These are phyloP conservation scores for Cryptosporidium bovis DNA, from an alignment of 169 alveolate genomes.

Conservation along the genomic window DNA sequence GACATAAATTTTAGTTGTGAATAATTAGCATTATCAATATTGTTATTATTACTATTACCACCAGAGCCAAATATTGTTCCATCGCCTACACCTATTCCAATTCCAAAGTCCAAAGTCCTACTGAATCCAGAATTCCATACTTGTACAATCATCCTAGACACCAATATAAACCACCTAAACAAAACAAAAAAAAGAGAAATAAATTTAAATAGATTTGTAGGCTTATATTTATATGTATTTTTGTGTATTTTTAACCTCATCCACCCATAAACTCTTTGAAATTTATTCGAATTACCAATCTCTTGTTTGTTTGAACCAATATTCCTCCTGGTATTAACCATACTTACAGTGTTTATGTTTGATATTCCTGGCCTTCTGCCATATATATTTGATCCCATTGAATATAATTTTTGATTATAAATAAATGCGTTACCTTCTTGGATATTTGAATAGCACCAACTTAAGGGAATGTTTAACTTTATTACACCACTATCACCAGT, in stretches of 20 bases:
- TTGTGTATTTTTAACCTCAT: slow-evolving; percentile 13
- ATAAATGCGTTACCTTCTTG: slow-evolving; percentile 4
- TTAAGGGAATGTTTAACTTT: slow-evolving; percentile 4
- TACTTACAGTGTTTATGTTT: slow-evolving; percentile 4
- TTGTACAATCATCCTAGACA: slow-evolving; percentile 61
- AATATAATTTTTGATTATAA: too few species aligned
- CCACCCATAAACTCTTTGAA: slow-evolving; percentile 8
- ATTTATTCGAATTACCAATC: neutral
- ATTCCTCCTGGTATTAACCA: slow-evolving; percentile 31
- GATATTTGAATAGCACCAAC: slow-evolving; percentile 3
- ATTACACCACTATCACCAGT: too few species aligned
- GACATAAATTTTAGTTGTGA: slow-evolving; percentile 25
- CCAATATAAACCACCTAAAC: slow-evolving; percentile 47
- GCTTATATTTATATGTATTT: slow-evolving; percentile 46
- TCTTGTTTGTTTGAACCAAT: neutral
- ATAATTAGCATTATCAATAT: neutral
- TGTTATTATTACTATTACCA: slow-evolving; percentile 5
- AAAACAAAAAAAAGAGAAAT: slow-evolving; percentile 33
- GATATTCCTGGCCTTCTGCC: neutral
- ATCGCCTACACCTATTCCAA: neutral
- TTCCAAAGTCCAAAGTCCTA: neutral
- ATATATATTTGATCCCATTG: too few species aligned
- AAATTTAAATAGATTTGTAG: slow-evolving; percentile 30
- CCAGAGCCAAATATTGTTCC: too few species aligned
- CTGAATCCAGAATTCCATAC: slow-evolving; percentile 8